Percentiles rank a stretch among this genome's conserved stretches.
These are phyloP conservation scores for Aspergillus panamensis DNA, from an alignment of 495 filamentous ascomycete genomes.

Conservation along the genomic window DNA sequence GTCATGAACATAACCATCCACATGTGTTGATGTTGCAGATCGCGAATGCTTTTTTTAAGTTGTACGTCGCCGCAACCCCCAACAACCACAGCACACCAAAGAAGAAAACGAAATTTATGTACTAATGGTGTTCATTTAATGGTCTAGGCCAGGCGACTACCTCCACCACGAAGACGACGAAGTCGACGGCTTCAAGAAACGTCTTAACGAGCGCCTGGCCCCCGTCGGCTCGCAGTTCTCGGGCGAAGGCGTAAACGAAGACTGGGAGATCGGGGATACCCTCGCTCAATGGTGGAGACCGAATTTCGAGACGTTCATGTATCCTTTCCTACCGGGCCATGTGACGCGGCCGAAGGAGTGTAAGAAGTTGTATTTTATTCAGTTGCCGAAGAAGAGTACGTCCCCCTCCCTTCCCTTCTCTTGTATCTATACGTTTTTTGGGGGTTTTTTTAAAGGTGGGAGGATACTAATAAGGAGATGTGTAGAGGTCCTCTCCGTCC, in stretches of 20 bases:
- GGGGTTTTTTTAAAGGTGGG: not conserved
- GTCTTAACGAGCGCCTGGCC: constrained; percentile 87
- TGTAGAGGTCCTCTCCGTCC: constrained; percentile 89
- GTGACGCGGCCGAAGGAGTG: constrained; percentile 97
- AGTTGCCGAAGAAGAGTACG: constrained; percentile 86
- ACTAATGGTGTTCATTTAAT: not conserved
- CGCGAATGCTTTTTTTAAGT: constrained; percentile 98
- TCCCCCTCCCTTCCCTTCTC: constrained; percentile 14
- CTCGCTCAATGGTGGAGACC: constrained; percentile 98
- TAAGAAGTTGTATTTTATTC: constrained; percentile 98
- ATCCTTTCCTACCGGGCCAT: constrained; percentile 93
- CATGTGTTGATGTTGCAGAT: constrained; percentile 99
- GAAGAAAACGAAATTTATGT: not conserved
- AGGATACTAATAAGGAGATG: not conserved
- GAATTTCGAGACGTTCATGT: constrained; percentile 99
- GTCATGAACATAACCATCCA: constrained; percentile 97
- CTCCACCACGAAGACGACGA: constrained; percentile 87
- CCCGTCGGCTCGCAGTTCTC: constrained; percentile 85
- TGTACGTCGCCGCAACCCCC: constrained; percentile 45
- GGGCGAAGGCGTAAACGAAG: constrained; percentile 78
- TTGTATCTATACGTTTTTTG: constrained; percentile 14
- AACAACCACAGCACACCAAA: not conserved
- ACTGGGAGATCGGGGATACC: constrained; percentile 92
- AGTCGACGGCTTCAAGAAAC: constrained; percentile 85
- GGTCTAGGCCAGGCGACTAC: constrained; percentile 80